Evolutionary conservation across 805 yeast species (phyloP), one percentile per base, ranked within the genome.

Genomic region (Pichia thaimueangensis): DNA sequence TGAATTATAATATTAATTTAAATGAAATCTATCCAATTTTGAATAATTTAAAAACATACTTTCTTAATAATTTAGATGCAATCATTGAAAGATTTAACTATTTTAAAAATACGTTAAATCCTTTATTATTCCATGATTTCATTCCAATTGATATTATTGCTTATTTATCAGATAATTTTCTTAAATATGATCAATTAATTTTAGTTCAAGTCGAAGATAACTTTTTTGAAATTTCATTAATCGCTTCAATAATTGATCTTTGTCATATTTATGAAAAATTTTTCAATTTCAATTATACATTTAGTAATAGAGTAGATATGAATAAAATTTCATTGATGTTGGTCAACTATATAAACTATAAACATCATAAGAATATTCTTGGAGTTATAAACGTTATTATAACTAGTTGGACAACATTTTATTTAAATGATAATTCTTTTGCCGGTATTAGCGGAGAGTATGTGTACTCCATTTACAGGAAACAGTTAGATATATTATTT

Each of bases 161-260:
- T n/a, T n/a, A n/a, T n/a, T n/a, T n/a, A n/a, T n/a, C n/a, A n/a
- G n/a, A n/a, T n/a, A n/a, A n/a, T n/a, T n/a, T n/a, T n/a, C n/a
- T n/a, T n/a, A n/a, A n/a, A n/a, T n/a, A n/a, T n/a, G n/a, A n/a
- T n/a, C n/a, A n/a, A n/a, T n/a, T n/a, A n/a, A n/a, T n/a, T n/a
- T n/a, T n/a, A n/a, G n/a, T n/a, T n/a, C n/a, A n/a, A n/a, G 19
- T 27, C 13, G 13, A 12, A 12, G n/a, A 27, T 9, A 15, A 16
- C 9, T 46, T 49, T 30, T 25, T 48, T 5, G 38, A 40, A 23
- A 15, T 54, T 15, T 45, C 55, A 2, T 35, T 52, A 12, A 28
- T 54, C 5, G 9, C 52, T 7, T 47, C 45, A 1, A 35, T 49
- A n/a, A n/a, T n/a, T n/a, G n/a, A n/a, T n/a, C n/a, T n/a, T n/a